phyloP scores from a whole-genome alignment of 2,329 filamentous ascomycete genomes.

The Aspergillus sp. region DNA sequence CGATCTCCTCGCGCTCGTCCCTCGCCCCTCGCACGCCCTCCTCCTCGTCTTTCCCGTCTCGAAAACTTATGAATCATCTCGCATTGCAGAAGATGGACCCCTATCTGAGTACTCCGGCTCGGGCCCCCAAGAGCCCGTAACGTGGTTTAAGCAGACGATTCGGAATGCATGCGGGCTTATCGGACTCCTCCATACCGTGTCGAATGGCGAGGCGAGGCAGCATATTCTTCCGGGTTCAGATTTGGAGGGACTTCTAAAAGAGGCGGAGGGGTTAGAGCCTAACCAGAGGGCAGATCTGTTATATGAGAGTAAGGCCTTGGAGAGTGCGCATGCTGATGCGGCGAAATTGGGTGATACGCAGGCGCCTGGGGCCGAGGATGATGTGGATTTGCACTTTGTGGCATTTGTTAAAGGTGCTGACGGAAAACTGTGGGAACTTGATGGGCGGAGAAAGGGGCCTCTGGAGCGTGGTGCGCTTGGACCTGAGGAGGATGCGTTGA shows the following conservation, averaged over 20 bases:
- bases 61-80: constrained; percentile 73
- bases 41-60: constrained; percentile 90
- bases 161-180: constrained; percentile 91
- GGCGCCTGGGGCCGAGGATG: constrained; percentile 74
- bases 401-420: constrained; percentile 80
- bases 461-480: constrained; percentile 64
- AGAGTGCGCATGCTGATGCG: constrained; percentile 74
- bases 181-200: constrained; percentile 77
- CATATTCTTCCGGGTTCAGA: constrained; percentile 57
- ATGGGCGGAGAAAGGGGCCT: constrained; percentile 72
- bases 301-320: constrained; percentile 73
- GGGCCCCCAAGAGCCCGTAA: constrained; percentile 70
- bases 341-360: constrained; percentile 75
- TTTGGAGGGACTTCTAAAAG: constrained; percentile 58
- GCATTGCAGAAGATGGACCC: constrained; percentile 69
- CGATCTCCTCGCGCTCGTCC: constrained; percentile 79
- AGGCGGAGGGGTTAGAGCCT: constrained; percentile 70
- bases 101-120: constrained; percentile 64
- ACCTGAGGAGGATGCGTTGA: constrained; percentile 68
- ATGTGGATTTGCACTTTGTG: constrained; percentile 93
- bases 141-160: constrained; percentile 97
- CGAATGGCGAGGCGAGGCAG: constrained; percentile 69
- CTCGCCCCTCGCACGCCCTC: constrained; percentile 82
- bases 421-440: constrained; percentile 76
- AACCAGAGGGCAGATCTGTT: constrained; percentile 68